A percentile compares a stretch with the other conserved stretches of the same genome.
These are phyloP conservation scores for Exophiala oligosperma DNA, from an alignment of 2,329 filamentous ascomycete species.

Conservation along the genomic window DNA sequence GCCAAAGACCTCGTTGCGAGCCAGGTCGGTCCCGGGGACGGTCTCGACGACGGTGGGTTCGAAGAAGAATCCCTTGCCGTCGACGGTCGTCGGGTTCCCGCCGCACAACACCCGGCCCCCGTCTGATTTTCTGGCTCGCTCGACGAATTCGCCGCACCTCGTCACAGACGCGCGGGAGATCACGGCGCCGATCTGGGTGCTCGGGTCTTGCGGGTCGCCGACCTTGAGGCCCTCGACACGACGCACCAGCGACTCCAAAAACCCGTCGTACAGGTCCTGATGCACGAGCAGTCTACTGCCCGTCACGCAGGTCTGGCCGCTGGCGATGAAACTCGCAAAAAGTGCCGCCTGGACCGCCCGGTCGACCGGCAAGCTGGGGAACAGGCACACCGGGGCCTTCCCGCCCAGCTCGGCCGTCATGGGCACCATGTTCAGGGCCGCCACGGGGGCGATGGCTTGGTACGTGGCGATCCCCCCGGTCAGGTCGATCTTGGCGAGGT, in stretches of 20 bases:
- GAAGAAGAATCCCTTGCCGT: constrained; percentile 54
- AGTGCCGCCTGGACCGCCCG: constrained; percentile 31
- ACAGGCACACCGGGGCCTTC: constrained; percentile 32
- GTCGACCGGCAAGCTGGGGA: constrained; percentile 27
- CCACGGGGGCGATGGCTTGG: constrained; percentile 26
- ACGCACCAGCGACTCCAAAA: constrained; percentile 42
- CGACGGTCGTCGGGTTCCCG: constrained; percentile 53
- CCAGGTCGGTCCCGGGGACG: constrained; percentile 29
- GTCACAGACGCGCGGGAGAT: constrained; percentile 50
- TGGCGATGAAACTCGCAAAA: constrained; percentile 52
- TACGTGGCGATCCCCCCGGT: constrained; percentile 30
- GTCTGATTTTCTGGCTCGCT: constrained; percentile 39
- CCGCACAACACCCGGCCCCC: constrained; percentile 48
- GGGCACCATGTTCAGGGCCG: constrained; percentile 26
- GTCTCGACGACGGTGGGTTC: constrained; percentile 48
- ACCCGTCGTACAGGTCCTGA: constrained; percentile 42
- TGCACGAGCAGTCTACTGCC: constrained; percentile 57
- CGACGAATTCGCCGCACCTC: constrained; percentile 45
- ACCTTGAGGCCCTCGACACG: constrained; percentile 57
- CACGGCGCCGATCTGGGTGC: constrained; percentile 64
- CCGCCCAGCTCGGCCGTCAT: constrained; percentile 32
- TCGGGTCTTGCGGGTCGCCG: constrained; percentile 57
- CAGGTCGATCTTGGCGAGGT: constrained; percentile 30
- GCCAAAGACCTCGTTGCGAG: constrained; percentile 50
- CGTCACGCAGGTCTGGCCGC: constrained; percentile 58